These are phyloP conservation scores for Apostasia shenzhenica DNA, from an alignment of 106 monocot species.

Conservation along the genomic window DNA sequence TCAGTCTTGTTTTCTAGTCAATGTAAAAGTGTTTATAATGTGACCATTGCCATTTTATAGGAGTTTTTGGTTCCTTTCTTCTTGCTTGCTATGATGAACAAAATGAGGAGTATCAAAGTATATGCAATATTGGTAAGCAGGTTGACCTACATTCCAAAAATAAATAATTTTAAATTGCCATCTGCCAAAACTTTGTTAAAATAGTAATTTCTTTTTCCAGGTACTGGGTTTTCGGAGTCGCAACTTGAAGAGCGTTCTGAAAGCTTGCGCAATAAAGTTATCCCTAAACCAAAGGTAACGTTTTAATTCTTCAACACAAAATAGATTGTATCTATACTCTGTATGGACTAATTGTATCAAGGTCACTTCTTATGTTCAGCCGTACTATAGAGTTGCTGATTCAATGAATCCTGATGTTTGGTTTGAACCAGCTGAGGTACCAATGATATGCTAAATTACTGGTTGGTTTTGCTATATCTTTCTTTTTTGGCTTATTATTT, in stretches of 20 bases:
- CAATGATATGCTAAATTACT: neutral
- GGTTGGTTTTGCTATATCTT: too few relatives aligned
- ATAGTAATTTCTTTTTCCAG: constrained; percentile 21
- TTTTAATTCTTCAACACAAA: neutral
- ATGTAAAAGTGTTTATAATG: neutral
- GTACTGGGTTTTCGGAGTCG: constrained; percentile 92
- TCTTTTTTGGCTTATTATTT: too few relatives aligned
- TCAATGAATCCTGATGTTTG: constrained; percentile 93
- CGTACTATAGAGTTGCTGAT: constrained; percentile 87
- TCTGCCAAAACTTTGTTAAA: neutral
- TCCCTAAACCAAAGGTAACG: constrained; percentile 74
- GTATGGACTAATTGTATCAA: neutral
- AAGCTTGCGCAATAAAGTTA: constrained; percentile 75
- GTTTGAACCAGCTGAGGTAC: constrained; percentile 97
- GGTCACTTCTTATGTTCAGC: constrained; percentile 32
- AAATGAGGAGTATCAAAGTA: constrained; percentile 96
- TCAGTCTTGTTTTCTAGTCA: neutral
- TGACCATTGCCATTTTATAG: constrained; percentile 19
- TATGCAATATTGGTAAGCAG: constrained; percentile 83
- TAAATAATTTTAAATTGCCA: neutral
- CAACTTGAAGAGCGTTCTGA: constrained; percentile 81
- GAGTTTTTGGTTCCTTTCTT: constrained; percentile 95
- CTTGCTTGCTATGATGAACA: constrained; percentile 97
- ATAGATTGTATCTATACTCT: neutral
- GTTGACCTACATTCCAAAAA: neutral